These are phyloP conservation scores for Wickerhamomyces subpelliculosus DNA, from an alignment of 805 yeast species.

Conservation along the genomic window DNA sequence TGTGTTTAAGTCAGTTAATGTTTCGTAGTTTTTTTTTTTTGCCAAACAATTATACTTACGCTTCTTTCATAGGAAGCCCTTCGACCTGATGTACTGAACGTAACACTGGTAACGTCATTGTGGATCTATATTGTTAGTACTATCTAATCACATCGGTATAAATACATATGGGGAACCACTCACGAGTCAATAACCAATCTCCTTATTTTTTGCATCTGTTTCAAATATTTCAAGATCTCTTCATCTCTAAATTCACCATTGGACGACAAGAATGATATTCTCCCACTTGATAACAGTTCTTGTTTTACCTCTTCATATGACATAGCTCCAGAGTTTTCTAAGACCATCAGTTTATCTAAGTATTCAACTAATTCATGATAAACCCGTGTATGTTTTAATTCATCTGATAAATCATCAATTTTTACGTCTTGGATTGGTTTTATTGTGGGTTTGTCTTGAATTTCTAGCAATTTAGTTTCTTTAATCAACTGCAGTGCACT, in stretches of 20 bases:
- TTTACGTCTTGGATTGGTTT: background rate
- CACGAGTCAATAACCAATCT: background rate
- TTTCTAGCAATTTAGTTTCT: background rate
- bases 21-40: background rate
- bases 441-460: background rate
- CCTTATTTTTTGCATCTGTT: conserved; percentile 1
- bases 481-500: background rate
- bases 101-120: conserved; percentile 13
- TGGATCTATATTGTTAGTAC: conserved; percentile 1
- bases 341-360: conserved; percentile 25
- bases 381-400: conserved; percentile 21
- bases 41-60: conserved; percentile 2
- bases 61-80: conserved; percentile 14
- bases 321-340: conserved; percentile 6
- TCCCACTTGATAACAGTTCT: background rate
- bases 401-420: background rate
- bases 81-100: conserved; percentile 21
- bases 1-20: background rate
- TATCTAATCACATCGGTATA: conserved; percentile 1
- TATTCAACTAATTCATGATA: conserved; percentile 25
- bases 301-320: background rate
- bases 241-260: background rate
- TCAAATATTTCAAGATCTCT: background rate
- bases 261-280: background rate
- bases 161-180: too few relatives aligned